Evolutionary conservation across 768 basidiomycete species (phyloP).

Genomic region (Hericium alpestre): DNA sequence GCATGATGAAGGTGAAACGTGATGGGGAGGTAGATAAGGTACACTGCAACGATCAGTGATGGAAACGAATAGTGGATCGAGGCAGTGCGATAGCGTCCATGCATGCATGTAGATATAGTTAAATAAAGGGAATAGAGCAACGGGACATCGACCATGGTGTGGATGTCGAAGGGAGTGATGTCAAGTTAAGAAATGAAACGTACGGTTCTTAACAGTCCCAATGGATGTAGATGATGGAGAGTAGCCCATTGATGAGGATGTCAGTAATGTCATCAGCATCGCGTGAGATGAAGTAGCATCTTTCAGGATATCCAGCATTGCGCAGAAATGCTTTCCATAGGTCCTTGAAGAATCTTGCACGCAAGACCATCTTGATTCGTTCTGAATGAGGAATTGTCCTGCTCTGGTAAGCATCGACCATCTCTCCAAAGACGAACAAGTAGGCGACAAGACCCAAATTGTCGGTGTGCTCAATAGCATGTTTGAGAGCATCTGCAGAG

Average conservation of each 20-base stretch:
- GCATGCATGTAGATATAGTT: too few relatives aligned
- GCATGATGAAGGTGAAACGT: too few relatives aligned
- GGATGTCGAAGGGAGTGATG: too few relatives aligned
- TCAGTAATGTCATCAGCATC: constrained; percentile 17
- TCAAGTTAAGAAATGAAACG: too few relatives aligned
- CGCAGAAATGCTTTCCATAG: constrained; percentile 17
- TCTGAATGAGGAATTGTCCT: constrained; percentile 15
- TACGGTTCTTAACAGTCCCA: too few relatives aligned
- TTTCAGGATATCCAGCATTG: constrained; percentile 11
- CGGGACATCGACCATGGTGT: too few relatives aligned
- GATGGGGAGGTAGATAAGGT: too few relatives aligned
- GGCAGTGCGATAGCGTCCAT: too few relatives aligned
- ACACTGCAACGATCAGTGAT: too few relatives aligned
- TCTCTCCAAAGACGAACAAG: constrained; percentile 26
- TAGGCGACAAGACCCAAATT: constrained; percentile 17
- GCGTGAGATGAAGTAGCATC: constrained; percentile 17
- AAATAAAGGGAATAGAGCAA: too few relatives aligned
- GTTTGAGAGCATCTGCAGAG: constrained; percentile 23
- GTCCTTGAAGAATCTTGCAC: constrained; percentile 16
- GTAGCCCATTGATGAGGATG: constrained; percentile 14
- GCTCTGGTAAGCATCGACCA: constrained; percentile 21
- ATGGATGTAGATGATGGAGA: constrained; percentile 15
- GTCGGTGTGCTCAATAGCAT: constrained; percentile 8
- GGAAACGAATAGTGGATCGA: too few relatives aligned
- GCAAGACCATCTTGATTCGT: constrained; percentile 16